Evolutionary conservation across 2,329 filamentous ascomycete species (phyloP).

Genomic region (Emydomyces testavorans): DNA sequence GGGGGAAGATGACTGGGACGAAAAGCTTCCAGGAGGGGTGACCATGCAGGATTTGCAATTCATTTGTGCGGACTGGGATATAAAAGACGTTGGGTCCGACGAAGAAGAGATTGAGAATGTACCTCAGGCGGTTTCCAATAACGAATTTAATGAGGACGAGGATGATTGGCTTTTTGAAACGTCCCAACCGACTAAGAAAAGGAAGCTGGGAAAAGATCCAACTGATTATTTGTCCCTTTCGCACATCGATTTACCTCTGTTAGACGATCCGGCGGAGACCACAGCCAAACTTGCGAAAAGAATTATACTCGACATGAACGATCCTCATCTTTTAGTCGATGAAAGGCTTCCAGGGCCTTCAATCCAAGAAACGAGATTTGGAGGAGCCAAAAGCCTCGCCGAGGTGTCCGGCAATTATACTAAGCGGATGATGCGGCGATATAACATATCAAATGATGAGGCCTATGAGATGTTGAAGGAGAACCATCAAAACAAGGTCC

Average conservation of each 20-base stretch:
- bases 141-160: conserved; percentile 48
- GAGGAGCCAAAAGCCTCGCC: conserved; percentile 35
- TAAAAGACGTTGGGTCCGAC: conserved; percentile 44
- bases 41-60: conserved; percentile 71
- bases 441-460: conserved; percentile 93
- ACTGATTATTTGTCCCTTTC: conserved; percentile 41
- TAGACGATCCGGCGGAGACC: conserved; percentile 68
- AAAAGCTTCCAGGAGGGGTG: conserved; percentile 54
- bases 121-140: conserved; percentile 20
- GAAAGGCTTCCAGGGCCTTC: conserved; percentile 55
- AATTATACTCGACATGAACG: conserved; percentile 74
- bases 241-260: conserved; percentile 54
- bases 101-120: conserved; percentile 22
- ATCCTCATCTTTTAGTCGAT: conserved; percentile 76
- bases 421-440: conserved; percentile 65
- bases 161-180: conserved; percentile 40
- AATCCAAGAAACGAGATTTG: conserved; percentile 41
- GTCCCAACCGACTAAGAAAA: conserved; percentile 52
- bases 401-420: conserved; percentile 58
- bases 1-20: conserved; percentile 50
- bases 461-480: conserved; percentile 93
- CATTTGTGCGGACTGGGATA: conserved; percentile 76
- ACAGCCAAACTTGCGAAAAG: conserved; percentile 64
- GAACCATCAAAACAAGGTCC: conserved; percentile 91
- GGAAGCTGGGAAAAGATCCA: conserved; percentile 41